phyloP scores from a whole-genome alignment of 2,329 filamentous ascomycete genomes.

The Rutstroemia sp. region DNA sequence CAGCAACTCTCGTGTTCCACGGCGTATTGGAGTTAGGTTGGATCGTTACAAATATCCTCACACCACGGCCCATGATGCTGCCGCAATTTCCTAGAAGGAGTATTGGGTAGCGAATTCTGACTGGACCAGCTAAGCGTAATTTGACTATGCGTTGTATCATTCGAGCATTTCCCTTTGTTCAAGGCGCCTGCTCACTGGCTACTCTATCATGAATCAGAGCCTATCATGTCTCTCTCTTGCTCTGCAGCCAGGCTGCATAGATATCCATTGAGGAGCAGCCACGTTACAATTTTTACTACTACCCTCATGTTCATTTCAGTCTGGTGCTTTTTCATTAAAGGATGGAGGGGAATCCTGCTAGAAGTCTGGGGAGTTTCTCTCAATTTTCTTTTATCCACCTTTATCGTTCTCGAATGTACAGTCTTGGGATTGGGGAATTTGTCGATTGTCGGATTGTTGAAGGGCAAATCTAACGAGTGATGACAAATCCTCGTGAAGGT shows the following conservation, averaged over 20 bases:
- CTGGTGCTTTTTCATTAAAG: conserved; percentile 23
- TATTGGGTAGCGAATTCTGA: conserved; percentile 25
- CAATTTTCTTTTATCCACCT: conserved; percentile 8
- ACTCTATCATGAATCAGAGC: conserved; percentile 20
- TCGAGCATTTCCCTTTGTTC: conserved; percentile 28
- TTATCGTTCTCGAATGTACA: not conserved
- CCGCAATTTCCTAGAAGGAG: conserved; percentile 19
- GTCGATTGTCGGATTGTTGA: too few relatives aligned
- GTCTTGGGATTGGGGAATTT: not conserved
- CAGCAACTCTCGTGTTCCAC: conserved; percentile 22
- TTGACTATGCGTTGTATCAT: conserved; percentile 31
- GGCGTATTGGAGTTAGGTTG: conserved; percentile 24
- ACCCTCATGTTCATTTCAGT: conserved; percentile 18
- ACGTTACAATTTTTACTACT: conserved; percentile 27
- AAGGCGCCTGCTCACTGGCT: conserved; percentile 29
- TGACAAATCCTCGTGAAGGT: not conserved
- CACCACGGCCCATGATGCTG: conserved; percentile 18
- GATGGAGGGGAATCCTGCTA: conserved; percentile 11
- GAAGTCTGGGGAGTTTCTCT: conserved; percentile 4
- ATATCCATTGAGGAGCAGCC: conserved; percentile 29
- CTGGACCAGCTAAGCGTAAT: conserved; percentile 29
- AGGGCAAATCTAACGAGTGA: conserved; percentile 6
- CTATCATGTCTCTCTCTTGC: conserved; percentile 27
- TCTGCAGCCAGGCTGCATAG: conserved; percentile 27
- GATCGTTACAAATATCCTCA: conserved; percentile 25